A percentile compares a stretch with the other conserved stretches of the same genome.
Evolutionary conservation across 2,329 filamentous ascomycete species (phyloP).

Genomic region (Stagonosporopsis cucurbitacearum): DNA sequence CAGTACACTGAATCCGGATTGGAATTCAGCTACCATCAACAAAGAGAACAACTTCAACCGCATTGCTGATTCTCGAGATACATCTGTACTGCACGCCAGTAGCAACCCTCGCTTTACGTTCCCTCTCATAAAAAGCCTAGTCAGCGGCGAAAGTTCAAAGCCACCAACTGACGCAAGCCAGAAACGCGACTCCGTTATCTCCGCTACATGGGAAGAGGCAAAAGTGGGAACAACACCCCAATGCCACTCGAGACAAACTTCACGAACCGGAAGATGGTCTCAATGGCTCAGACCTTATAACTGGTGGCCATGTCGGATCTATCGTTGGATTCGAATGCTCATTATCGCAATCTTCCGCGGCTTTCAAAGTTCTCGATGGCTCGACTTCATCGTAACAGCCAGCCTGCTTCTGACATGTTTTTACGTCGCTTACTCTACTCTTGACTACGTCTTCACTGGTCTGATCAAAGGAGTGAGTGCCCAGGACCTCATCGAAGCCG

Average conservation of each 20-base stretch:
- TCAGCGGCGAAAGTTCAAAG: not conserved
- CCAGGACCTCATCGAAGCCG: slow-evolving; percentile 27
- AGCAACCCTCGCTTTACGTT: not conserved
- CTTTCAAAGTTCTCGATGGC: slow-evolving; percentile 15
- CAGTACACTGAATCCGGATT: not conserved
- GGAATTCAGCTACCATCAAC: not conserved
- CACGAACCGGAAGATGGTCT: not conserved
- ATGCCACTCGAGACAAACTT: not conserved
- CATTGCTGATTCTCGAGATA: not conserved
- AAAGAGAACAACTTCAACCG: not conserved
- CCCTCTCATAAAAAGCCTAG: not conserved
- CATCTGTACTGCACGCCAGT: not conserved
- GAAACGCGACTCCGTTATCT: slow-evolving; percentile 26
- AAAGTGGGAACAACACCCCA: not conserved
- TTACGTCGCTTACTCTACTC: slow-evolving; percentile 24
- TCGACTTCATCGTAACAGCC: slow-evolving; percentile 25
- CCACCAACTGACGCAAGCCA: not conserved
- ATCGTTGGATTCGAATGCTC: slow-evolving; percentile 5
- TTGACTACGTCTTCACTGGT: slow-evolving; percentile 28
- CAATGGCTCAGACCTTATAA: not conserved
- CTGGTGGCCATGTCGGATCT: slow-evolving; percentile 32
- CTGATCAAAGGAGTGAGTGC: slow-evolving; percentile 34
- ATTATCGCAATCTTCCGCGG: slow-evolving; percentile 18
- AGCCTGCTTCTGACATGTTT: slow-evolving; percentile 16
- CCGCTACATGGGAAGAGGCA: not conserved